A percentile compares a stretch with the other conserved stretches of the same genome.
phyloP scores from a whole-genome alignment of 2,329 filamentous ascomycete species.

The Phialemoniopsis sp. region DNA sequence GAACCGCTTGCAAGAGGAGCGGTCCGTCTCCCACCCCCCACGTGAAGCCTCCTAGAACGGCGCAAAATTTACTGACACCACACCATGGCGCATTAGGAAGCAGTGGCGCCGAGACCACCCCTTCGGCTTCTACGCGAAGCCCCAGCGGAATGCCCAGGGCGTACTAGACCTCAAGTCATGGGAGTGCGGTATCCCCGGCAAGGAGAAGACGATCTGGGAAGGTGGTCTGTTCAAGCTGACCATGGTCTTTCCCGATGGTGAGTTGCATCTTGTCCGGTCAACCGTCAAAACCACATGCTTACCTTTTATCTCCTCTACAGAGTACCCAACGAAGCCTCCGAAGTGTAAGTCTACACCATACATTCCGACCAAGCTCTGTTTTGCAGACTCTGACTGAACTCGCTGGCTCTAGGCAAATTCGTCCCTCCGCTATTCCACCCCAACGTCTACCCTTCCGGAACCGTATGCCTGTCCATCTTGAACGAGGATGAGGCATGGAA shows the following conservation, averaged over 20 bases:
- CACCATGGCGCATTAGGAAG: constrained; percentile 56
- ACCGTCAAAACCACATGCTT: neutral
- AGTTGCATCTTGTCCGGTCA: constrained; percentile 22
- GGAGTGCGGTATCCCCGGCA: constrained; percentile 96
- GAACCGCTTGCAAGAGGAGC: constrained; percentile 83
- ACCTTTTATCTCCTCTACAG: constrained; percentile 38
- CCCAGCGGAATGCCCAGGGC: constrained; percentile 72
- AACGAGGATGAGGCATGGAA: constrained; percentile 99
- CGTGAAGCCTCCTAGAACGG: neutral
- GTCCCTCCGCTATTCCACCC: constrained; percentile 94
- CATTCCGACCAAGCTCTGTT: too few relatives aligned
- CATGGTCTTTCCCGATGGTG: constrained; percentile 89
- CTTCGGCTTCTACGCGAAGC: constrained; percentile 94
- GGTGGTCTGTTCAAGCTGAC: constrained; percentile 95
- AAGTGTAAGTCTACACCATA: constrained; percentile 69
- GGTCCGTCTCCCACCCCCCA: constrained; percentile 46
- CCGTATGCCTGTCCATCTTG: constrained; percentile 92
- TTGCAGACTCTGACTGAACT: constrained; percentile 8
- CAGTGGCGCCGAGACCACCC: constrained; percentile 97
- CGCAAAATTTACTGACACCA: constrained; percentile 7
- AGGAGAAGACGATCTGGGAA: constrained; percentile 96
- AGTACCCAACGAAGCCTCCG: constrained; percentile 97
- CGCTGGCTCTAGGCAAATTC: constrained; percentile 73
- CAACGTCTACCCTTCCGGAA: constrained; percentile 97
- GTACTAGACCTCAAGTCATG: constrained; percentile 89